Base-by-base conservation (phyloP, 1,284 basidiomycete species). In the Ceratorhiza oryzae-sativae region DNA sequence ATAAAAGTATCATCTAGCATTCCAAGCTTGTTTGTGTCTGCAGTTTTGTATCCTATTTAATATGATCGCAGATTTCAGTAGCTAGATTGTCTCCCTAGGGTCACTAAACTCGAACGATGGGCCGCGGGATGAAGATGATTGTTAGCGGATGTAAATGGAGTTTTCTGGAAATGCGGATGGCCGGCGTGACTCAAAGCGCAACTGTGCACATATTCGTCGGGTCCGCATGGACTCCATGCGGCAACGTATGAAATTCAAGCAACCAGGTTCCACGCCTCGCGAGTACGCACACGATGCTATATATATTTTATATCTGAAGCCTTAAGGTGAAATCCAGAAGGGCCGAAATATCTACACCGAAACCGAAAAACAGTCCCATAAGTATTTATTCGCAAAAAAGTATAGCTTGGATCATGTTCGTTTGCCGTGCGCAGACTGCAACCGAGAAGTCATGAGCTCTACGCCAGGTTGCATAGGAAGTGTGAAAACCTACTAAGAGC, bases 401-500 rank as follows among this genome's bases (percentile, higher is more conserved):
- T 51, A 27, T 27, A 20, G 32, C 2, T n/a, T n/a, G 9, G 27
- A 30, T 42, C 34, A 59, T 20, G 56, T 59, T 41, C 56, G 56
- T 15, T 59, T 59, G 56, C 53, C 53, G 27, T 72, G 71, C n/a
- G 71, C 71, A 25, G 71, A 55, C 71, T 72, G 55, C 30, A 63
- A 25, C 3, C 27, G 48, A 30, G 27, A 4, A 39, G 23, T 34
- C 65, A 20, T 70, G 1, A 59, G 39, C 39, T 15, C 13, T 1
- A 15, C 13, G 4, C 36, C 30, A 5, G 5, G 13, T 8, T 45
- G 27, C 53, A 56, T 5, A 34, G 13, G 15, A 2, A 55, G 5
- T 4, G 56, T n/a, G 27, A 32, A 55, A 20, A 70, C 72, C n/a
- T 67, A 76, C 75, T 46, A 76, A 42, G 12, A 76, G 72, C 32